Conservation (phyloP, 345 rosid genomes). For the Syzygium aromaticum region DNA sequence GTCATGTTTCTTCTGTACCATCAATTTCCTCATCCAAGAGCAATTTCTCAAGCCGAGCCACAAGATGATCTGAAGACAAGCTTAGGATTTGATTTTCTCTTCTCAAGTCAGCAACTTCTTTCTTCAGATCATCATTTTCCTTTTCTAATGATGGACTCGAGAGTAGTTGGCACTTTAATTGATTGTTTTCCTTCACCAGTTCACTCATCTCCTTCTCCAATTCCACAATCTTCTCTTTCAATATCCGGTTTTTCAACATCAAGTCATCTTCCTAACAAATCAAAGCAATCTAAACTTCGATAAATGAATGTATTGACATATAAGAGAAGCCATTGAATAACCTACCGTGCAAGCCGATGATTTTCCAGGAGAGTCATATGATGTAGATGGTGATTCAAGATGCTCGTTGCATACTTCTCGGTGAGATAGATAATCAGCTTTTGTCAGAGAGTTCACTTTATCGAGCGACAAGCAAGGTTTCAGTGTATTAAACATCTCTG, state of each 20-base stretch:
- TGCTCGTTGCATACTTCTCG: not conserved
- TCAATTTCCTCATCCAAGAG: constrained; percentile 4
- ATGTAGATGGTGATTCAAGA: not conserved
- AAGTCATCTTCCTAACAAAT: constrained; percentile 3
- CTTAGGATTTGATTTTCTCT: constrained; percentile 2
- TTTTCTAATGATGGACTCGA: not conserved
- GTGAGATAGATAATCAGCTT: not conserved
- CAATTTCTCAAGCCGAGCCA: constrained; percentile 11
- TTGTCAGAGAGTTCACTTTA: not conserved
- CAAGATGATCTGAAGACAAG: constrained; percentile 6
- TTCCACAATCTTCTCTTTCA: constrained; percentile 5
- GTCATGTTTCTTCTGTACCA: not conserved
- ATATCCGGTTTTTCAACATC: constrained; percentile 4
- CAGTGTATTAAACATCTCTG: not conserved
- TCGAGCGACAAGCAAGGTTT: not conserved
- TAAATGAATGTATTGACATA: not conserved
- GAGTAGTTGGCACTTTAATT: not conserved
- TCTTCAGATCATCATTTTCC: constrained; percentile 13
- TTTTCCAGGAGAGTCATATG: not conserved
- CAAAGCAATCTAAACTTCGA: not conserved
- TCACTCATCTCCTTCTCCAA: constrained; percentile 3
- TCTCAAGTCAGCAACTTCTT: constrained; percentile 15
- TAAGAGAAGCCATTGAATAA: not conserved
- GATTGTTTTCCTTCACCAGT: not conserved
- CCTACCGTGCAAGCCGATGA: constrained; percentile 7